A percentile compares a stretch with the other conserved stretches of the same genome.
phyloP scores from a whole-genome alignment of 371 early-diverging fungal species.

The Mucor lusitanicus region DNA sequence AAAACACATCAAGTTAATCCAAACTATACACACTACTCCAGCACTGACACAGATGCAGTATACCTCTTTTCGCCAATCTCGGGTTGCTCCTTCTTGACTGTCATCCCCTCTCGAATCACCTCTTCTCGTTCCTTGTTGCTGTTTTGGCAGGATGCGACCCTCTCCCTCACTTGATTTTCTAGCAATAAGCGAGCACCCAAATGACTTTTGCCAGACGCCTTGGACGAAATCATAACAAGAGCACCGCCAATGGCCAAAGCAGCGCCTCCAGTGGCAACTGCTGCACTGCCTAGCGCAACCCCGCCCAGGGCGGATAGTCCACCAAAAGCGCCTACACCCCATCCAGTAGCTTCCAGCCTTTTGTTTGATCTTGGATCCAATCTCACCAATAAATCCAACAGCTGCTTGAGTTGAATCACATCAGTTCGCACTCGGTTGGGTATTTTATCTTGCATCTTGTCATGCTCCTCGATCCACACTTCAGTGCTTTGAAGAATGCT shows the following conservation, averaged over 20 bases:
- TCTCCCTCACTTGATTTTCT: conserved; percentile 23
- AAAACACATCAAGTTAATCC: too few relatives aligned
- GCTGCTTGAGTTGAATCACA: conserved; percentile 36
- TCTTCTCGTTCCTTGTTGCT: background rate
- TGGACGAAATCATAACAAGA: conserved; percentile 26
- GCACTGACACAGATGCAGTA: background rate
- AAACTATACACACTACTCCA: too few relatives aligned
- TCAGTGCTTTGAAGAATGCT: conserved; percentile 47
- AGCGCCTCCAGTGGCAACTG: conserved; percentile 37
- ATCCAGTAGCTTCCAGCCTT: conserved; percentile 45
- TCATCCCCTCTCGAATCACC: conserved; percentile 5
- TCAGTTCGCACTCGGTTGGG: conserved; percentile 49
- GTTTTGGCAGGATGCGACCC: conserved; percentile 2
- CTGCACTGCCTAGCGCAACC: conserved; percentile 43
- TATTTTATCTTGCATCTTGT: conserved; percentile 40
- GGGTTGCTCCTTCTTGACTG: background rate
- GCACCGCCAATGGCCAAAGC: conserved; percentile 35
- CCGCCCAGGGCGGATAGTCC: conserved; percentile 54
- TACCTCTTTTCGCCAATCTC: background rate
- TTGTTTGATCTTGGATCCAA: conserved; percentile 56
- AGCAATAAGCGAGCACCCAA: conserved; percentile 27
- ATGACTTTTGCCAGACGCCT: conserved; percentile 24
- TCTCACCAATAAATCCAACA: conserved; percentile 39
- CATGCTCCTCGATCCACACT: conserved; percentile 59
- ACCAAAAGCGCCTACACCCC: conserved; percentile 50